Conservation (phyloP, 768 basidiomycete genomes). For the Amyloporia xantha region DNA sequence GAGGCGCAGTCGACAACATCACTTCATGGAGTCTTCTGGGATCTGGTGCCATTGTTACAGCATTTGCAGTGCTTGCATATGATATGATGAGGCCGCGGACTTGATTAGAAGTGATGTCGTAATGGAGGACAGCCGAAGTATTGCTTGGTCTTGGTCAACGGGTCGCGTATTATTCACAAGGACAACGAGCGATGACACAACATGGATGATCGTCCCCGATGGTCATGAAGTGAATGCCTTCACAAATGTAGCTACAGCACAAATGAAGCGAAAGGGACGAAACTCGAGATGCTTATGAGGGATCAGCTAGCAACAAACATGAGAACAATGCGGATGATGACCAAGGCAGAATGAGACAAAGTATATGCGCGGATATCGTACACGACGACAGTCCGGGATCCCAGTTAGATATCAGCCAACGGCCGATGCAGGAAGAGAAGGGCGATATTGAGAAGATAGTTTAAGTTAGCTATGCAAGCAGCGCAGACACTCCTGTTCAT, state of each 20-base stretch:
- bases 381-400: slow-evolving; percentile 23
- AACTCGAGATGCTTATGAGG: slow-evolving; percentile 8
- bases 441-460: slow-evolving; percentile 11
- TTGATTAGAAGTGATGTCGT: neutral
- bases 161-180: no score
- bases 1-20: slow-evolving; percentile 51
- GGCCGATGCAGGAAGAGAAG: slow-evolving; percentile 9
- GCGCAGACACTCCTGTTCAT: neutral
- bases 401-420: slow-evolving; percentile 14
- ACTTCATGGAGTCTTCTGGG: slow-evolving; percentile 73
- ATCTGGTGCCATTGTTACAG: slow-evolving; percentile 70
- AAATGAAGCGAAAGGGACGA: slow-evolving; percentile 22
- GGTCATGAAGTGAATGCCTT: neutral
- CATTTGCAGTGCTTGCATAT: slow-evolving; percentile 74
- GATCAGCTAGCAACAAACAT: slow-evolving; percentile 10
- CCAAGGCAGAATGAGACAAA: slow-evolving; percentile 16
- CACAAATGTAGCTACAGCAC: slow-evolving; percentile 34
- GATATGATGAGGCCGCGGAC: slow-evolving; percentile 40
- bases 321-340: slow-evolving; percentile 23
- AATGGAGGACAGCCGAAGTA: neutral
- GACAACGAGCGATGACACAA: neutral
- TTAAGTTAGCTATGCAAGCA: slow-evolving; percentile 15
- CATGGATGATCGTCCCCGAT: neutral
- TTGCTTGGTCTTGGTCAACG: no score
- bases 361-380: slow-evolving; percentile 15